phyloP scores from a whole-genome alignment of 2,329 filamentous ascomycete species.

The Lizonia empirigonia region DNA sequence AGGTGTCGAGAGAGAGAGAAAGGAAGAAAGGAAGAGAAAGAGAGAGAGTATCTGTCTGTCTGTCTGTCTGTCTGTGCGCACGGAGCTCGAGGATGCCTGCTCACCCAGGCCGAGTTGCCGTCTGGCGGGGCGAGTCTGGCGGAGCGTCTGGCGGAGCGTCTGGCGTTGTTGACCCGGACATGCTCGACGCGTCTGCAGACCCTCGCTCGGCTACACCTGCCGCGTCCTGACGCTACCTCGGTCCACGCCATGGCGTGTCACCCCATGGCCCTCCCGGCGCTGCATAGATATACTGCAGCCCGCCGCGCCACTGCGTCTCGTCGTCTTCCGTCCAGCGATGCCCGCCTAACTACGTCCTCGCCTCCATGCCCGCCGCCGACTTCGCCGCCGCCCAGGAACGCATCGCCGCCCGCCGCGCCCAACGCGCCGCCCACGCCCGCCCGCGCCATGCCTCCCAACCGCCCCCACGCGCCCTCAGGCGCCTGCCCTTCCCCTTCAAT shows the following conservation, averaged over 20 bases:
- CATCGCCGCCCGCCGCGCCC: constrained; percentile 78
- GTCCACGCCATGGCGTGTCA: constrained; percentile 34
- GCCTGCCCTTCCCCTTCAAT: constrained; percentile 63
- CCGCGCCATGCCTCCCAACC: constrained; percentile 50
- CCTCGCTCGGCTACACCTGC: constrained; percentile 17
- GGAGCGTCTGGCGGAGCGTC: too few relatives aligned
- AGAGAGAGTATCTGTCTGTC: neutral
- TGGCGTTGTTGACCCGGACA: too few relatives aligned
- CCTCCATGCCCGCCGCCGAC: constrained; percentile 59
- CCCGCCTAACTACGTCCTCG: neutral
- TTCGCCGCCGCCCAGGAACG: constrained; percentile 91
- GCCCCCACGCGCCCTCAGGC: constrained; percentile 51
- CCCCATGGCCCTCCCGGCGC: constrained; percentile 21
- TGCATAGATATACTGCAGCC: constrained; percentile 6
- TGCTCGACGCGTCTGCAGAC: constrained; percentile 4
- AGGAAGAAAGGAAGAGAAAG: neutral
- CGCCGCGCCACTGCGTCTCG: neutral
- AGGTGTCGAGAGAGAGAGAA: neutral
- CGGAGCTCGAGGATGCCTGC: constrained; percentile 22
- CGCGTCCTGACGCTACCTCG: constrained; percentile 31
- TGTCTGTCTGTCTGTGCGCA: neutral
- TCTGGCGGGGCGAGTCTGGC: too few relatives aligned
- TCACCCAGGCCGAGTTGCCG: constrained; percentile 40
- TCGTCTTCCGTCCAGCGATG: neutral
- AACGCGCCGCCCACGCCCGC: constrained; percentile 70